Evolutionary conservation across 495 filamentous ascomycete species (phyloP).

Genomic region (Daldinia loculata): DNA sequence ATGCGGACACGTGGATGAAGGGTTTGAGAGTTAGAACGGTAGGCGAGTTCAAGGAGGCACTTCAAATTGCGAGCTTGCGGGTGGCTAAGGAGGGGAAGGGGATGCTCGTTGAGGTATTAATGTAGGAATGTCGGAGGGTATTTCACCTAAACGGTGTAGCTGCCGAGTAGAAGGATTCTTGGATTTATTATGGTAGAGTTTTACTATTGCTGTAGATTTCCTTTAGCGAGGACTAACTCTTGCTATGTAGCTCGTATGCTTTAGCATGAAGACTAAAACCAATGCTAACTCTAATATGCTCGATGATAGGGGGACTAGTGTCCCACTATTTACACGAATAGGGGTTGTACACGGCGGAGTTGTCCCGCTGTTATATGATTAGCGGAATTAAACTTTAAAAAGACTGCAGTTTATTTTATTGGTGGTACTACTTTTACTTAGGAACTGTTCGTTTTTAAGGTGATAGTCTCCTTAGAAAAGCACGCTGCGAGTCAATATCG

Average conservation of each 20-base stretch:
- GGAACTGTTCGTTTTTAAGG: too few relatives aligned
- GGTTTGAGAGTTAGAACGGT: slow-evolving; percentile 32
- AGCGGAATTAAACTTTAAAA: too few relatives aligned
- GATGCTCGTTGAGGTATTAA: slow-evolving; percentile 39
- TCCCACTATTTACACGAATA: too few relatives aligned
- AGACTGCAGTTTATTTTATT: too few relatives aligned
- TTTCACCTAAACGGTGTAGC: background rate
- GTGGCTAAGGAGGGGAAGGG: slow-evolving; percentile 30
- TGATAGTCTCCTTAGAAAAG: too few relatives aligned
- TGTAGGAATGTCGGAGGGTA: background rate
- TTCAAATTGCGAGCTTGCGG: slow-evolving; percentile 9
- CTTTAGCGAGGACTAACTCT: background rate
- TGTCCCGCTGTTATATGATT: too few relatives aligned
- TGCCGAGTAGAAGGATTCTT: background rate
- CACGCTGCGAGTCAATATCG: too few relatives aligned
- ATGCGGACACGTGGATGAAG: slow-evolving; percentile 27
- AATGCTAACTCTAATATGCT: too few relatives aligned
- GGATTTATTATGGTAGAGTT: background rate
- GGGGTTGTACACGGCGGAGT: too few relatives aligned
- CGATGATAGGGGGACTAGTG: too few relatives aligned
- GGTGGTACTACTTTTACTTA: too few relatives aligned
- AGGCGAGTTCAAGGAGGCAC: slow-evolving; percentile 27
- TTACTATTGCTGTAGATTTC: background rate
- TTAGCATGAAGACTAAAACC: too few relatives aligned
- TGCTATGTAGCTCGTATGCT: background rate